Conservation (phyloP, 2,329 filamentous ascomycete species). For the Salinomyces thailandicus region DNA sequence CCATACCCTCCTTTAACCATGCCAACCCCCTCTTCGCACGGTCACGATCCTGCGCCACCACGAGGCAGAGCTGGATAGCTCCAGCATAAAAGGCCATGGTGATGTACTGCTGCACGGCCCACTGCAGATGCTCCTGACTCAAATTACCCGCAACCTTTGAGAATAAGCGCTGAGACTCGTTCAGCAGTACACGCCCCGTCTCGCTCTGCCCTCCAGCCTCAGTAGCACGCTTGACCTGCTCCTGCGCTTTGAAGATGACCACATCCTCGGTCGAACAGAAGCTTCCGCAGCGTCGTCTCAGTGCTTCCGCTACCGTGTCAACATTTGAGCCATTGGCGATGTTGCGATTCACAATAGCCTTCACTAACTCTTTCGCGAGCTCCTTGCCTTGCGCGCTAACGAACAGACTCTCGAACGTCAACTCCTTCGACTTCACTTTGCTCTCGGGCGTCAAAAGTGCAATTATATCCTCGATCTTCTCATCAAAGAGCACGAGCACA, state of each 20-base stretch:
- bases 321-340: constrained; percentile 96
- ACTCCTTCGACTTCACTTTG: constrained; percentile 57
- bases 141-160: constrained; percentile 78
- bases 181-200: constrained; percentile 65
- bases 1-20: constrained; percentile 79
- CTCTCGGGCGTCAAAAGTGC: constrained; percentile 60
- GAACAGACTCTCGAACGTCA: constrained; percentile 86
- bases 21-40: constrained; percentile 73
- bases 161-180: constrained; percentile 82
- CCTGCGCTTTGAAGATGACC: constrained; percentile 95
- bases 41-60: constrained; percentile 74
- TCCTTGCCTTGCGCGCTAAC: constrained; percentile 69
- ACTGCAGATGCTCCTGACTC: constrained; percentile 61
- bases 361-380: constrained; percentile 86
- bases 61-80: constrained; percentile 76
- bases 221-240: constrained; percentile 78
- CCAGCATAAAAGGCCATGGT: constrained; percentile 78
- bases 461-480: constrained; percentile 82
- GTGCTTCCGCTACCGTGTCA: constrained; percentile 90
- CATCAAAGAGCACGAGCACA: constrained; percentile 86
- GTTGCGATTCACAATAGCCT: constrained; percentile 95
- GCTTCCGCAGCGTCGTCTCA: constrained; percentile 82
- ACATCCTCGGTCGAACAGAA: constrained; percentile 98
- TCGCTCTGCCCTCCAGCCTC: constrained; percentile 69
- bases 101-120: constrained; percentile 69